These are phyloP conservation scores for Tricharina praecox DNA, from an alignment of 495 filamentous ascomycete genomes.

Conservation along the genomic window DNA sequence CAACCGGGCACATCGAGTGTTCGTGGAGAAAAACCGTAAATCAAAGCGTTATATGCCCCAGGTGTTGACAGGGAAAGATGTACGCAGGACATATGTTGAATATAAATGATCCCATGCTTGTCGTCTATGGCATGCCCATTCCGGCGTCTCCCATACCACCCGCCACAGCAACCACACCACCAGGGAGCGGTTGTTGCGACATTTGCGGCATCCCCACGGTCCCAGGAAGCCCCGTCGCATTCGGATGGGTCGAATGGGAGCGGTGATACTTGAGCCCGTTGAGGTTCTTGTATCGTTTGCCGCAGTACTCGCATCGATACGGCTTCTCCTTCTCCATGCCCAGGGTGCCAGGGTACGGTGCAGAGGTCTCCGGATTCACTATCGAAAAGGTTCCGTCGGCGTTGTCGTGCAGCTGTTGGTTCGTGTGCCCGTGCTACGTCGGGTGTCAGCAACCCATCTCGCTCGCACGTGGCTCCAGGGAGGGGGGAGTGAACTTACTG, in stretches of 20 bases:
- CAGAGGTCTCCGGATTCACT: slow-evolving; percentile 85
- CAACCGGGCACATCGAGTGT: no score
- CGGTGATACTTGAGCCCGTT: slow-evolving; percentile 73
- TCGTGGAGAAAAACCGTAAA: no score
- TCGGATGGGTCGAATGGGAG: slow-evolving; percentile 21
- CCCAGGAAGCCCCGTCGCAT: neutral
- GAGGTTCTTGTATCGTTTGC: slow-evolving; percentile 98
- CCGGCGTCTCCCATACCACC: slow-evolving; percentile 10
- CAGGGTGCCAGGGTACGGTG: slow-evolving; percentile 83
- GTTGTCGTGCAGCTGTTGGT: slow-evolving; percentile 88
- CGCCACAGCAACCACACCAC: slow-evolving; percentile 24
- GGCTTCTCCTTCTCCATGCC: slow-evolving; percentile 99
- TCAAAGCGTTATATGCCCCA: no score
- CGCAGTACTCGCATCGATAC: slow-evolving; percentile 88
- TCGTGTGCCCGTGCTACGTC: slow-evolving; percentile 88
- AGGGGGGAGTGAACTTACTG: slow-evolving; percentile 38
- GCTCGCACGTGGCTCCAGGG: no score
- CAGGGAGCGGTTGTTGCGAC: slow-evolving; percentile 13
- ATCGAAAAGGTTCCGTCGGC: slow-evolving; percentile 94
- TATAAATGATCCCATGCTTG: no score
- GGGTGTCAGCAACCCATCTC: no score
- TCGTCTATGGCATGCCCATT: slow-evolving; percentile 10
- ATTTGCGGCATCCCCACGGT: neutral
- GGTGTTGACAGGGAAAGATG: no score
- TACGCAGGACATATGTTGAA: no score